Conservation (phyloP, 2,329 filamentous ascomycete genomes). For the Berkeleyomyces basicola region DNA sequence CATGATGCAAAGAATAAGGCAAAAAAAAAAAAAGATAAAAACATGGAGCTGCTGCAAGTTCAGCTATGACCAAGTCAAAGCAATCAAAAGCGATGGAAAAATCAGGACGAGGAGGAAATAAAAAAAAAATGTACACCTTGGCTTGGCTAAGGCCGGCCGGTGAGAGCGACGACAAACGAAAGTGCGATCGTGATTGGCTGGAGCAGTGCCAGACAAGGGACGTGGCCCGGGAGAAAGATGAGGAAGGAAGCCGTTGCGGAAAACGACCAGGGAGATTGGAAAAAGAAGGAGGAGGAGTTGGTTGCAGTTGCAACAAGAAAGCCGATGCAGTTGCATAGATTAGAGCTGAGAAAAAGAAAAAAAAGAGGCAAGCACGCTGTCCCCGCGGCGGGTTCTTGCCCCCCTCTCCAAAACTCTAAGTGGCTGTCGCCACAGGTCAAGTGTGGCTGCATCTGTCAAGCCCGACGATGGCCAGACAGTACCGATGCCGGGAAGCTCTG, state of each 20-base stretch:
- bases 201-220: background rate
- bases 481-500: too few relatives aligned
- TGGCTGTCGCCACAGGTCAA: background rate
- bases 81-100: background rate
- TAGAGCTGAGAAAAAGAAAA: too few relatives aligned
- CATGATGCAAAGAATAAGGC: background rate
- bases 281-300: background rate
- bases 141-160: background rate
- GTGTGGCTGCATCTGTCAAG: background rate
- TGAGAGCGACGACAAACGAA: background rate
- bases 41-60: background rate
- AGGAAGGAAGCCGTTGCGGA: background rate
- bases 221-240: background rate
- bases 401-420: background rate
- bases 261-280: background rate
- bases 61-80: slow-evolving; percentile 4
- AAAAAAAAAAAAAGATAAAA: background rate
- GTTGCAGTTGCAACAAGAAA: too few relatives aligned
- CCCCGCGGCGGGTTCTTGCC: too few relatives aligned
- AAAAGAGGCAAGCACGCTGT: too few relatives aligned
- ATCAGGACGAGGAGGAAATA: background rate
- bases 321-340: too few relatives aligned
- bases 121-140: background rate
- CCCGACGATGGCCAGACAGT: background rate
- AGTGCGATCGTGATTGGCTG: background rate